phyloP scores from a whole-genome alignment of 1,284 basidiomycete genomes.

The Melanopsichium pennsylvanicum region DNA sequence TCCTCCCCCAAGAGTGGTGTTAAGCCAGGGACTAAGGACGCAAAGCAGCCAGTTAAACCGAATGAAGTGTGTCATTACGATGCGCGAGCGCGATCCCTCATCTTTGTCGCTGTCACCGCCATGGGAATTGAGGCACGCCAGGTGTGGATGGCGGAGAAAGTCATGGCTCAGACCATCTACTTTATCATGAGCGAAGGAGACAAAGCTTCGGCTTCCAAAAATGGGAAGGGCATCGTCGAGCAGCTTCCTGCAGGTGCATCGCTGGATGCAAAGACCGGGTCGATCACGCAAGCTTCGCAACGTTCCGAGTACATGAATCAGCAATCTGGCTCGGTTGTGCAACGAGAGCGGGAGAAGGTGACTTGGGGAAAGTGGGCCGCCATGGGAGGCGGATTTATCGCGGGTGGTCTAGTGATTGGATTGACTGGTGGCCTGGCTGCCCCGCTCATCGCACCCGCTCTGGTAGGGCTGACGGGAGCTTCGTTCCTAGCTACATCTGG shows the following conservation, averaged over 20 bases:
- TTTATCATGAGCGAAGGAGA: conserved; percentile 57
- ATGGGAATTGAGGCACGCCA: conserved; percentile 48
- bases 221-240: conserved; percentile 49
- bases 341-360: conserved; percentile 49
- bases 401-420: conserved; percentile 54
- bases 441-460: conserved; percentile 54
- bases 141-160: conserved; percentile 56
- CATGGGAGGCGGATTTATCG: conserved; percentile 52
- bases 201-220: conserved; percentile 33
- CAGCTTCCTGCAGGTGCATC: conserved; percentile 36
- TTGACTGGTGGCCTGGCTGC: conserved; percentile 59
- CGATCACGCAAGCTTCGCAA: conserved; percentile 29
- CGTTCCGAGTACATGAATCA: conserved; percentile 59
- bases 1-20: not conserved
- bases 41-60: conserved; percentile 49
- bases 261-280: conserved; percentile 35
- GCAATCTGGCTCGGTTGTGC: conserved; percentile 40
- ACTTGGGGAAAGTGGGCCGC: conserved; percentile 57
- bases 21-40: conserved; percentile 1
- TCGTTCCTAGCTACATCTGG: conserved; percentile 56
- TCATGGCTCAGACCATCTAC: conserved; percentile 56
- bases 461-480: conserved; percentile 55
- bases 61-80: conserved; percentile 61
- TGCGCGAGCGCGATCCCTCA: conserved; percentile 53
- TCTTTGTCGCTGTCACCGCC: conserved; percentile 52